Base-by-base conservation (phyloP, 1,139 yeast genomes). In the Pichia sp. region DNA sequence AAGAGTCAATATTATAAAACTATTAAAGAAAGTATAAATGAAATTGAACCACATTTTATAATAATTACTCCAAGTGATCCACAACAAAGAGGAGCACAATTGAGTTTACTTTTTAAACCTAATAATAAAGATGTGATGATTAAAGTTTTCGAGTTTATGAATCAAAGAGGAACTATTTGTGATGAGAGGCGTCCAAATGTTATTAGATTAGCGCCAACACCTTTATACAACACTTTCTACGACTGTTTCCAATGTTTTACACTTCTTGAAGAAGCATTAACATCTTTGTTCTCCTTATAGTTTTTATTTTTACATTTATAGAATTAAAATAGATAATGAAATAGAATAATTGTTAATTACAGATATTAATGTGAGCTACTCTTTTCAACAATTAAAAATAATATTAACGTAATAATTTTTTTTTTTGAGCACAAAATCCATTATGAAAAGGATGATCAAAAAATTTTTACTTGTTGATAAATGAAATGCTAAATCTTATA, bases 181-280 rank as follows among this genome's bases (percentile, higher is more conserved):
- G 97, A 90, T 60, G 96, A 89, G 58, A 74, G 97, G 60, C 74
- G 87, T 60, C 97, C 97, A 1, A 81, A 82, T 60, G 97, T 89
- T 8, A 80, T 90, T 36, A 70, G 97, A 47, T 61, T 89, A 29
- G 92, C 96, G 0, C 96, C 97, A 5, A 71, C 76, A 7, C 92
- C 96, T 0, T 70, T 87, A 45, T 90, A 90, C 66, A 90, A 87
- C 57, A 78, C 86, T 1, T 85, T 85, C 53, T 65, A 60, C 39
- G 95, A 90, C 51, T 80, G 85, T 22, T 67, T 59, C 39, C 48
- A 56, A 6, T 79, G 78, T 4, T 78, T 70, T 5, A 53, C 63
- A 25, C 57, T 69, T n/a, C 57, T 87, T 5, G 65, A 78, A 28
- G 60, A 61, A 28, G 73, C 39, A 12, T 16, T 40, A 8, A 20